Evolutionary conservation across 2,329 filamentous ascomycete genomes (phyloP).

Genomic region (Calonectria leucothoes): DNA sequence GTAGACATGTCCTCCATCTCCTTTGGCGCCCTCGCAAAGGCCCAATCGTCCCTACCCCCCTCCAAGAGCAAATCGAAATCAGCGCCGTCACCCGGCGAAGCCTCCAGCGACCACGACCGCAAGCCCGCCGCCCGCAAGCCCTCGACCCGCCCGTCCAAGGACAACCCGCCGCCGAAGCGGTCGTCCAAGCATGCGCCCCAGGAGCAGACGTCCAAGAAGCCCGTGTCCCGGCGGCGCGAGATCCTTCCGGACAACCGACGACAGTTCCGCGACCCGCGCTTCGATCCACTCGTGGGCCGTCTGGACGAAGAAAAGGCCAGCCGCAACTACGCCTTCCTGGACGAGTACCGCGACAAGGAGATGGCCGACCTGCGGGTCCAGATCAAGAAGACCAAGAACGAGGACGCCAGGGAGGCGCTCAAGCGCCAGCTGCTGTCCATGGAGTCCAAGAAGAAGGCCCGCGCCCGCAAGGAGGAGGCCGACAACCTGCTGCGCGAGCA

Average conservation of each 20-base stretch:
- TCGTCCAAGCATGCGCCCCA: slow-evolving; percentile 90
- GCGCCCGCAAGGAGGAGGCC: slow-evolving; percentile 76
- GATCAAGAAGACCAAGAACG: slow-evolving; percentile 74
- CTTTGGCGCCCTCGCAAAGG: slow-evolving; percentile 90
- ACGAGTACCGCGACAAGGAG: slow-evolving; percentile 87
- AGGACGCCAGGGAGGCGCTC: slow-evolving; percentile 73
- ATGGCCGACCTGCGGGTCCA: slow-evolving; percentile 78
- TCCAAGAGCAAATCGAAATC: slow-evolving; percentile 42
- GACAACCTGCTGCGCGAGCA: slow-evolving; percentile 79
- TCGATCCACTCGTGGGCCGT: slow-evolving; percentile 72
- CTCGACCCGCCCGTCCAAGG: slow-evolving; percentile 46
- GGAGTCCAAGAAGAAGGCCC: slow-evolving; percentile 80
- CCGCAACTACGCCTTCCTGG: slow-evolving; percentile 87
- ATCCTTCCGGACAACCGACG: slow-evolving; percentile 69
- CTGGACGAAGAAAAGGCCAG: slow-evolving; percentile 69
- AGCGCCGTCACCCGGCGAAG: slow-evolving; percentile 25
- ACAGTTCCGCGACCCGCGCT: slow-evolving; percentile 86
- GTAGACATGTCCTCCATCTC: slow-evolving; percentile 73
- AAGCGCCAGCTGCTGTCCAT: slow-evolving; percentile 81
- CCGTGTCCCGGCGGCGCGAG: slow-evolving; percentile 83
- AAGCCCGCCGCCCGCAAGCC: slow-evolving; percentile 45
- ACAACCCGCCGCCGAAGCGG: slow-evolving; percentile 48
- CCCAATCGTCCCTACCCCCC: slow-evolving; percentile 74
- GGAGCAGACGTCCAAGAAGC: slow-evolving; percentile 83
- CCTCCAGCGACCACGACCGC: slow-evolving; percentile 42